Base-by-base conservation (phyloP, 2,329 filamentous ascomycete genomes). In the Macrophomina phaseolina region DNA sequence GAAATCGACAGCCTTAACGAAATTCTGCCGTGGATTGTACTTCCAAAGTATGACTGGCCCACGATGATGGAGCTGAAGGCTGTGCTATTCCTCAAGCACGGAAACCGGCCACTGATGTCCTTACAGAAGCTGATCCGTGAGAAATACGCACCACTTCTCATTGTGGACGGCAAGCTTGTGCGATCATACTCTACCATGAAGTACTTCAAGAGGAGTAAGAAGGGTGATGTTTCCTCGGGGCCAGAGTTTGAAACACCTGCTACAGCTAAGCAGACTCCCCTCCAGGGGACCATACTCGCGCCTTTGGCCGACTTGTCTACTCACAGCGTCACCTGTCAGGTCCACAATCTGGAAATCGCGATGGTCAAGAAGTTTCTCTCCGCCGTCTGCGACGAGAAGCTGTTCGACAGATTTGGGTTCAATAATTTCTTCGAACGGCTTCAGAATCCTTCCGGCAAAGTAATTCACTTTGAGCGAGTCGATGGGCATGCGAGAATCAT, bases 101-200 rank as follows among this genome's bases (percentile, higher is more conserved):
- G n/a, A 7, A 32, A 60, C 16, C 32, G 28, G 7, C 56, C 40
- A 7, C 28, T 60, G 38, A 60, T 46, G 56, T 60, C 56, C 1
- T 28, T 60, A 1, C 28, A 34, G 5, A 34, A 46, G 23, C 28
- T 60, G 28, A 60, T 60, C 11, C 42, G n/a, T 4, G 40, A 60
- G 56, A 60, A 45, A 12, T 60, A 60, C 14, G 38, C 56, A 9
- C 56, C 56, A 16, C 42, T 60, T 2, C 32, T 60, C 23, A 36
- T 46, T 12, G 56, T 60, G 6, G 56, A 60, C 9, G 56, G 56
- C 8, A 60, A 18, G 40, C 23, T 32, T 6, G 56, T 60, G 23
- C 23, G 56, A 8, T 60, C 56, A 4, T 60, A 60, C 9, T 45
- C 42, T 16, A 60, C 56, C 8, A 46, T 60, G 56, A 60, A 60